phyloP scores from a whole-genome alignment of 306 rosid species.

The Ormosia semicastrata region DNA sequence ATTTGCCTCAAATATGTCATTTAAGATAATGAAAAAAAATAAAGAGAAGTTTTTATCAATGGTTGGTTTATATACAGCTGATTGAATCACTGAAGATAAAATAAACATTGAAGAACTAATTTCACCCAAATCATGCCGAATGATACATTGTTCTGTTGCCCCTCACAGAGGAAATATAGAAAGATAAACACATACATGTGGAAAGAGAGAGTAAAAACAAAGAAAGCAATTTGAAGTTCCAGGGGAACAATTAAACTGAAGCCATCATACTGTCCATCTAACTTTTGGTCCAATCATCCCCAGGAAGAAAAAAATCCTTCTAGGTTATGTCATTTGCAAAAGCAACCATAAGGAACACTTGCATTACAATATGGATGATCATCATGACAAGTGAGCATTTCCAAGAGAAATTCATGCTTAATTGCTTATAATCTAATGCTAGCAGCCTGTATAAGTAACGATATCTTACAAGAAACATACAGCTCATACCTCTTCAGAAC shows the following conservation, averaged over 20 bases:
- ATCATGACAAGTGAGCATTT: conserved; percentile 14
- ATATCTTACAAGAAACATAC: conserved; percentile 22
- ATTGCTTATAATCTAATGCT: neutral
- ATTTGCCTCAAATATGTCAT: conserved; percentile 3
- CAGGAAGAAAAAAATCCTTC: neutral
- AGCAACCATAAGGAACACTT: neutral
- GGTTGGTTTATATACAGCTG: neutral
- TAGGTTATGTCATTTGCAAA: conserved; percentile 22
- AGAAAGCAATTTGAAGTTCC: conserved; percentile 8
- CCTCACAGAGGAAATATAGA: neutral
- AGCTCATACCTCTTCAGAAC: conserved; percentile 70
- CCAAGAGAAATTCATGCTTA: neutral
- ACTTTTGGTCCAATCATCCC: conserved; percentile 8
- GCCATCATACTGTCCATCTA: neutral
- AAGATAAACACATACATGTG: neutral
- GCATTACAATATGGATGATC: conserved; percentile 2
- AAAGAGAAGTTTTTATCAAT: neutral
- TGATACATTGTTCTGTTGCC: neutral
- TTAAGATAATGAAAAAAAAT: neutral
- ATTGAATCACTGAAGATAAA: neutral
- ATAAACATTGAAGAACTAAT: neutral
- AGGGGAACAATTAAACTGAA: conserved; percentile 1
- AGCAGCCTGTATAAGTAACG: neutral
- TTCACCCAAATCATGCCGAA: neutral
- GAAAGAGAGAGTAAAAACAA: neutral